A percentile compares a stretch with the other conserved stretches of the same genome.
These are phyloP conservation scores for Pachyrhizus erosus DNA, from an alignment of 306 rosid species.

Conservation along the genomic window DNA sequence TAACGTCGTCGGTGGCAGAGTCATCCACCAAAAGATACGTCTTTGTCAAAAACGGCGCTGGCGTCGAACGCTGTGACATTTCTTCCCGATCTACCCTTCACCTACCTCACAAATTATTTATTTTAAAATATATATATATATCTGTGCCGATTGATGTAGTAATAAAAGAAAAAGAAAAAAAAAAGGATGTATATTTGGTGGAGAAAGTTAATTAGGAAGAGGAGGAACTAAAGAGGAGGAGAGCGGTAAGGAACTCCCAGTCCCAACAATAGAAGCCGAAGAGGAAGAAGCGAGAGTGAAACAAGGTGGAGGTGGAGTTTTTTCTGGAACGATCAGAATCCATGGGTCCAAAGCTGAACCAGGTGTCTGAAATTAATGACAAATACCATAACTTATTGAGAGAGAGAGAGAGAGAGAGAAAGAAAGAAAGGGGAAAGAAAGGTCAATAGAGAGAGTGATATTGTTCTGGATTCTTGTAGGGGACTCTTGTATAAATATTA, in stretches of 20 bases:
- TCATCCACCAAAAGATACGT: slow-evolving; percentile 81
- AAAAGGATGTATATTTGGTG: background rate
- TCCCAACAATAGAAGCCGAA: slow-evolving; percentile 94
- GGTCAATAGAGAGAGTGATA: background rate
- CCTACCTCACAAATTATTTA: slow-evolving; percentile 39
- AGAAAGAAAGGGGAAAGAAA: background rate
- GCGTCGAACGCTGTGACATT: slow-evolving; percentile 73
- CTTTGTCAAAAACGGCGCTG: slow-evolving; percentile 89
- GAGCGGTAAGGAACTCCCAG: slow-evolving; percentile 96
- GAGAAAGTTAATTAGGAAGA: background rate
- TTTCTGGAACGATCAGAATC: slow-evolving; percentile 55
- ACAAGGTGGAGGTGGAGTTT: slow-evolving; percentile 23
- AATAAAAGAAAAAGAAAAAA: too few relatives aligned
- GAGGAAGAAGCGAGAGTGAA: slow-evolving; percentile 66
- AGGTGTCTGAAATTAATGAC: background rate
- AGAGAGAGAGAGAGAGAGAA: background rate
- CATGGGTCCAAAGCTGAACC: slow-evolving; percentile 53
- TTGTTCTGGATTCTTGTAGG: slow-evolving; percentile 28
- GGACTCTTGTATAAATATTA: slow-evolving; percentile 46
- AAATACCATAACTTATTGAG: slow-evolving; percentile 65
- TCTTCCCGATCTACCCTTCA: slow-evolving; percentile 49
- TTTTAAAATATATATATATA: too few relatives aligned
- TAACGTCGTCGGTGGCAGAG: slow-evolving; percentile 60
- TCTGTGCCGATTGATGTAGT: too few relatives aligned
- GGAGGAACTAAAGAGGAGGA: slow-evolving; percentile 80